Evolutionary conservation across 257 asterid genomes (phyloP).

Genomic region (Fraxinus excelsior): DNA sequence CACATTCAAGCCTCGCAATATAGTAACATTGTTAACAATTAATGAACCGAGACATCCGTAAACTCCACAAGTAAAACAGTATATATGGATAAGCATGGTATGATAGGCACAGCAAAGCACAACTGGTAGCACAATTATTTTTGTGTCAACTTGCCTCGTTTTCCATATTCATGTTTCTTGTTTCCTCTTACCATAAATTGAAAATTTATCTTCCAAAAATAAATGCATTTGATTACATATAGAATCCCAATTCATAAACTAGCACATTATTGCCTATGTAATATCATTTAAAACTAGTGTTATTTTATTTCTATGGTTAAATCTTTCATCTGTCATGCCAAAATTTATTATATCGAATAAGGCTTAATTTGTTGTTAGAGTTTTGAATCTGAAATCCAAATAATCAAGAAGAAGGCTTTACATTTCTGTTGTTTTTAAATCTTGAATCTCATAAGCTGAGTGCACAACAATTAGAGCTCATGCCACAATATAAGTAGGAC

Average conservation of each 20-base stretch:
- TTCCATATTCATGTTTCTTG: background rate
- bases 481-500: background rate
- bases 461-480: conserved; percentile 6
- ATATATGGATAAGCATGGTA: no score
- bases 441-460: conserved; percentile 13
- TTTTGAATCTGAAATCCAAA: background rate
- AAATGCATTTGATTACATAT: conserved; percentile 19
- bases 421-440: background rate
- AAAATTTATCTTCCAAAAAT: background rate
- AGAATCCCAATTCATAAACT: background rate
- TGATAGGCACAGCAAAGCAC: background rate
- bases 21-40: no score
- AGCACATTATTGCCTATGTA: background rate
- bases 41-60: no score
- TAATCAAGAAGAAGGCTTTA: background rate
- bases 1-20: no score
- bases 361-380: background rate
- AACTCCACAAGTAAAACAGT: no score
- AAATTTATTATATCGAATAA: no score
- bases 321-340: background rate
- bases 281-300: conserved; percentile 23
- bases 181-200: background rate
- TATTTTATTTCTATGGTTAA: background rate
- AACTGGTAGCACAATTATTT: background rate
- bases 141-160: background rate